Percentiles rank a stretch among this genome's conserved stretches.
phyloP scores from a whole-genome alignment of 441 rosid species.

The Syzygium malaccense region DNA sequence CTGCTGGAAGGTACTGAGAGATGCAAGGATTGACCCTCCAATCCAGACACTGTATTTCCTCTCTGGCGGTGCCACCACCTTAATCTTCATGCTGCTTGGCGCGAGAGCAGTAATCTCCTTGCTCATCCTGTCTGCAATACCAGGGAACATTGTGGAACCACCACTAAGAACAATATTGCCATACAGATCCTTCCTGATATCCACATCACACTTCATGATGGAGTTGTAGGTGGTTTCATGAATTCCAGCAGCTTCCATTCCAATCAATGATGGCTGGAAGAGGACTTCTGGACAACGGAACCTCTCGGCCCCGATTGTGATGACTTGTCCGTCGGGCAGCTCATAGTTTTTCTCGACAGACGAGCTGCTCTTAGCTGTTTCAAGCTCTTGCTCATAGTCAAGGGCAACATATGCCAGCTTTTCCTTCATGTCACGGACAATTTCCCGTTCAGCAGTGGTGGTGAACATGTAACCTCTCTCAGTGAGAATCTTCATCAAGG shows the following conservation, averaged over 20 bases:
- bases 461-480: constrained; percentile 81
- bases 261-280: constrained; percentile 82
- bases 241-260: constrained; percentile 88
- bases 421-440: constrained; percentile 84
- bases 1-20: constrained; percentile 94
- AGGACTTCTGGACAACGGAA: constrained; percentile 90
- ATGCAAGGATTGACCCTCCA: constrained; percentile 82
- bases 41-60: constrained; percentile 92
- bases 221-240: constrained; percentile 84
- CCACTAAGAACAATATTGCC: constrained; percentile 80
- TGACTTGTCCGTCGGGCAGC: constrained; percentile 66
- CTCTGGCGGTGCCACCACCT: constrained; percentile 82
- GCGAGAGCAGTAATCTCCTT: constrained; percentile 78
- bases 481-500: constrained; percentile 63
- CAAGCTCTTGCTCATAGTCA: constrained; percentile 66
- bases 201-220: constrained; percentile 87
- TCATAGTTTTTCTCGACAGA: constrained; percentile 70
- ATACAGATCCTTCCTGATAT: constrained; percentile 78
- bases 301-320: constrained; percentile 68
- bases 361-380: constrained; percentile 61
- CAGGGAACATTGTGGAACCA: constrained; percentile 83
- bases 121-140: constrained; percentile 85
- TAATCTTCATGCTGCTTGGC: constrained; percentile 77
- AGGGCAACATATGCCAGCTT: constrained; percentile 69
- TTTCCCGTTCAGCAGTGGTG: constrained; percentile 82